Base-by-base conservation (phyloP, 2,329 filamentous ascomycete genomes). In the Cladosporium sp. region DNA sequence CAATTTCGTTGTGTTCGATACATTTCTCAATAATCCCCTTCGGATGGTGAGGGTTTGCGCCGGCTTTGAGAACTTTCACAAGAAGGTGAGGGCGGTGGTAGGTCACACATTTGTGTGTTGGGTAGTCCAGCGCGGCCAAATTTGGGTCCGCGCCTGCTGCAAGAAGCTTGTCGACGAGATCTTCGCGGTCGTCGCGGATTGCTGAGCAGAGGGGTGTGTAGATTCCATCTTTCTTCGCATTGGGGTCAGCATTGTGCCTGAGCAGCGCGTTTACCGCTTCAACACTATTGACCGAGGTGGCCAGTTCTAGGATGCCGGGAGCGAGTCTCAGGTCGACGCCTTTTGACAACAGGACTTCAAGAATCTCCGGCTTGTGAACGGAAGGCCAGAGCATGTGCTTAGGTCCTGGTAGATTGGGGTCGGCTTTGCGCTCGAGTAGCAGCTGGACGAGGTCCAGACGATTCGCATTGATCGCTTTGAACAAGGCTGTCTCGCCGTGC, bases 191-290 rank as follows among this genome's bases (percentile, higher is more conserved):
- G 64, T 87, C 84, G 18, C 84, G 81, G 55, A 87, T 86, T 0
- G 83, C 75, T 0, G 83, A 81, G 68, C 84, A 86, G 0, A 87
- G 71, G 0, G 84, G 83, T 0, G 84, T 86, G 65, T 84, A 87
- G 27, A 80, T 77, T 7, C 82, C 81, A 55, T 86, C 84, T 44
- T 72, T 79, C 60, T 77, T 78, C 47, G 82, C 80, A 56, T 87
- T 85, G 13, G 79, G 77, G 54, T 76, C 80, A 22, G 83, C 74
- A 1, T 80, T 80, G 54, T 80, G 73, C 54, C 83, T 79, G 3
- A 86, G 68, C 1, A 87, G 71, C 73, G 80, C 84, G 37, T 74
- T 71, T 7, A 86, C 65, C 0, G 80, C 82, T 48, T 83, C 79
- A 42, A 76, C 72, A 59, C 84, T 82, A 66, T 85, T 83, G 57